Base-by-base conservation (phyloP, 345 rosid genomes). In the Murraya koenigii region DNA sequence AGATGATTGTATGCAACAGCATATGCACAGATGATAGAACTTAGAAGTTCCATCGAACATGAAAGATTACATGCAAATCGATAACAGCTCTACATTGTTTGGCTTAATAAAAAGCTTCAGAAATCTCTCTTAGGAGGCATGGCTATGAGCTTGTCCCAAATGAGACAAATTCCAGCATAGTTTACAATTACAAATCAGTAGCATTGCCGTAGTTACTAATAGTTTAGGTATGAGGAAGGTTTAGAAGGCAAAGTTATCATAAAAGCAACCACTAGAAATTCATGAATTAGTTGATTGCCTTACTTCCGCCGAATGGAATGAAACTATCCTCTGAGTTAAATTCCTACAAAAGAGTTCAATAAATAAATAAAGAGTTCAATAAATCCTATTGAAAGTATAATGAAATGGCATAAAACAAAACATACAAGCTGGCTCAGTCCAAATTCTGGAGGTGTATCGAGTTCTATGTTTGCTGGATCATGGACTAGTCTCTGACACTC, bases 311-410 rank as follows among this genome's bases (percentile, higher is more conserved):
- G 92, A 95, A 96, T 41, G 97, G 86, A 30, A 82, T 62, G 80
- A 83, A 92, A 90, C 99, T 96, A 8, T 96, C 99, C 83, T 96
- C 97, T 8, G 99, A 96, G 81, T 90, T 94, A 82, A 96, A 96
- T 35, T 94, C 99, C 99, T 94, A 76, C 64, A 82, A 55, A 3
- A 7, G 14, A 69, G 54, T 39, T 10, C 6, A 36, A 20, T 11
- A 14, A 47, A 35, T 47, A n/a, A n/a, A n/a, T 36, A 54, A 55
- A 7, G 14, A 69, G 54, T 39, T 10, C 6, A 36, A 20, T 11
- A 14, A 47, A 35, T 47, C 20, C 77, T 32, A 22, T 8, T 32
- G 14, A 75, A 8, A 61, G 62, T 32, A 38, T 22, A 49, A n/a
- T 10, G 9, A 52, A 72, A 39, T 9, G 19, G 14, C 3, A 56